A percentile compares a stretch with the other conserved stretches of the same genome.
Conservation (phyloP, 495 filamentous ascomycete genomes). For the Aspergillus leporis region DNA sequence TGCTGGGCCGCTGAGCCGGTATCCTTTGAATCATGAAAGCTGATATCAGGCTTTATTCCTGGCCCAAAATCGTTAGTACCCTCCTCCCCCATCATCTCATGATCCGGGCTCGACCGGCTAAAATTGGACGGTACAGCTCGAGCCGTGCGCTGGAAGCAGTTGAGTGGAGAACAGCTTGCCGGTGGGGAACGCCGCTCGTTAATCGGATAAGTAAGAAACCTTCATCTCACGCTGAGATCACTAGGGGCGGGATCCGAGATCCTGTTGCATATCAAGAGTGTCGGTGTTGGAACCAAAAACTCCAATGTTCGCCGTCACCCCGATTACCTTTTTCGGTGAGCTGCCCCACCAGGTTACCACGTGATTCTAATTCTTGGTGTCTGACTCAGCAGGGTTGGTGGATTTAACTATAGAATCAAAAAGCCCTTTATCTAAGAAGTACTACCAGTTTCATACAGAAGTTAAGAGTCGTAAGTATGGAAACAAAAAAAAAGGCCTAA, state of each 20-base stretch:
- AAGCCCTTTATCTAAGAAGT: no score
- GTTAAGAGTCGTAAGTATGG: not conserved
- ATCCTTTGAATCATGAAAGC: slow-evolving; percentile 2
- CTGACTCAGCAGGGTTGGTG: slow-evolving; percentile 18
- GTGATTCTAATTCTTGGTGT: slow-evolving; percentile 16
- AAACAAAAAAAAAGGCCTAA: no score
- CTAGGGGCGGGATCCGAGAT: slow-evolving; percentile 7
- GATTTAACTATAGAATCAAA: not conserved
- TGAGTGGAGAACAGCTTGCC: slow-evolving; percentile 16
- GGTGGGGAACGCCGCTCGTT: slow-evolving; percentile 14
- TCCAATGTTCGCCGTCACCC: slow-evolving; percentile 26
- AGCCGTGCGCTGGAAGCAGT: slow-evolving; percentile 6
- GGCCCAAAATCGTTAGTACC: slow-evolving; percentile 12
- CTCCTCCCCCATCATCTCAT: slow-evolving; percentile 31
- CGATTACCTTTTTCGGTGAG: slow-evolving; percentile 27
- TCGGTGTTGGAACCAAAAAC: not conserved
- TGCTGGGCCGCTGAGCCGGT: slow-evolving; percentile 2
- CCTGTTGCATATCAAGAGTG: slow-evolving; percentile 11
- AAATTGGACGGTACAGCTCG: slow-evolving; percentile 11
- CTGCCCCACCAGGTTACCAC: slow-evolving; percentile 20
- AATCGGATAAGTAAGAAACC: slow-evolving; percentile 10
- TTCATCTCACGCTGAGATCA: slow-evolving; percentile 1
- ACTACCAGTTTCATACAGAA: not conserved
- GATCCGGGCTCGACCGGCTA: slow-evolving; percentile 15
- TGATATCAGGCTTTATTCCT: slow-evolving; percentile 9